Evolutionary conservation across 2,329 filamentous ascomycete species (phyloP).

Genomic region (Ophiostoma novo-ulmi): DNA sequence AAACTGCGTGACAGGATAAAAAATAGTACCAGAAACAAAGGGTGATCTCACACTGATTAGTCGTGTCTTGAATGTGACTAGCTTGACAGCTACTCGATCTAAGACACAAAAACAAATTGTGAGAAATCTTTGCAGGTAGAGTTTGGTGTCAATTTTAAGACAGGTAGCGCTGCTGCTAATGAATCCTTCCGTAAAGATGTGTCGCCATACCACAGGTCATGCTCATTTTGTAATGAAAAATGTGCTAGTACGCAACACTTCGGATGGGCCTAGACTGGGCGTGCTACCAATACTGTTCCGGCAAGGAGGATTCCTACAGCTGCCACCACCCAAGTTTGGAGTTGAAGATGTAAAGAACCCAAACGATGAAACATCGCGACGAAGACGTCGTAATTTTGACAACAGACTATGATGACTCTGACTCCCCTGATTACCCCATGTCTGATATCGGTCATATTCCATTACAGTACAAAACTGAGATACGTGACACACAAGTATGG

Average conservation of each 20-base stretch:
- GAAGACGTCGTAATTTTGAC: background rate
- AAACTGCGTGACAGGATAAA: background rate
- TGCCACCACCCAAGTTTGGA: too few relatives aligned
- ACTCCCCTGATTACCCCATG: background rate
- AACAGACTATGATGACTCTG: background rate
- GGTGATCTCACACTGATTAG: background rate
- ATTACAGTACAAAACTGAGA: background rate
- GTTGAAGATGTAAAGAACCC: too few relatives aligned
- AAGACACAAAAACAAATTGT: too few relatives aligned
- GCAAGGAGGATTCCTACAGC: too few relatives aligned
- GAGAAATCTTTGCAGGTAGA: too few relatives aligned
- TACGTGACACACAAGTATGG: constrained; percentile 12
- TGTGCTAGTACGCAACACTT: too few relatives aligned
- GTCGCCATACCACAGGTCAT: background rate
- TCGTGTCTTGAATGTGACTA: background rate
- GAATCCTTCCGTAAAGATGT: background rate
- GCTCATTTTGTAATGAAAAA: too few relatives aligned
- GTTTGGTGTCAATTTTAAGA: too few relatives aligned
- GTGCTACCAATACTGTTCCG: too few relatives aligned
- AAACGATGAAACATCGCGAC: background rate
- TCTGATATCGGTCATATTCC: background rate
- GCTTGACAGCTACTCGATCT: background rate
- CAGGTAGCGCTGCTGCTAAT: background rate
- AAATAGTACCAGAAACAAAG: background rate
- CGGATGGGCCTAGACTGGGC: too few relatives aligned